Base-by-base conservation (phyloP, 176 grass and related monocot genomes). In the Eleusine indica region DNA sequence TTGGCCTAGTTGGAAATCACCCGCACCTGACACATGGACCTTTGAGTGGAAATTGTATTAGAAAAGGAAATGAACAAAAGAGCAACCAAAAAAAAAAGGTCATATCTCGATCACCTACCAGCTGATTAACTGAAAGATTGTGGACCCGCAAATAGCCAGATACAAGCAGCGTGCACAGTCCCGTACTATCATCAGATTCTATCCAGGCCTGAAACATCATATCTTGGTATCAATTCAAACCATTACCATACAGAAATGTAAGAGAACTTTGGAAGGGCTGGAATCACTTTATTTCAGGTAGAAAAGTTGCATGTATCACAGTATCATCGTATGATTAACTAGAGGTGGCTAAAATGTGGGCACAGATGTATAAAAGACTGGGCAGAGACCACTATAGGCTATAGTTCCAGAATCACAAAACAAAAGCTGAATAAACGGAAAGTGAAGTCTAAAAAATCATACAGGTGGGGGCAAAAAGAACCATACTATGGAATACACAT, bases 11-110 rank as follows among this genome's bases (percentile, higher is more conserved):
- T 95, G 89, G 85, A 98, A 98, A 88, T 98, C 96, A 83, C 93
- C 96, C 73, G 82, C 89, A 46, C 93, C 93, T 91, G 91, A 90
- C 62, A 98, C 87, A 85, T 98, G 93, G 52, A 98, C 91, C 96
- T 98, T 66, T 37, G 76, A 86, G 84, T 84, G 88, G 73, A 52
- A 81, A 79, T 60, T 17, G 57, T 81, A 76, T 97, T 37, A 94
- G 83, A 68, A 88, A 51, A 86, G 57, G 42, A 84, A 83, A 72
- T 17, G 17, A 48, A 51, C 29, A 74, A 69, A 39, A 74, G 43
- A 76, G n/a, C 63, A 66, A 58, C 77, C 8, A 17, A 70, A 37
- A 74, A 35, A 32, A 35, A 35, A 35, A 2, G 32, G 42, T 18
- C 61, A 86, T 72, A 73, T 83, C 91, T 54, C 61, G 75, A 64